Base-by-base conservation (phyloP, 352 stramenopile genomes). In the Pythium folliculosum region DNA sequence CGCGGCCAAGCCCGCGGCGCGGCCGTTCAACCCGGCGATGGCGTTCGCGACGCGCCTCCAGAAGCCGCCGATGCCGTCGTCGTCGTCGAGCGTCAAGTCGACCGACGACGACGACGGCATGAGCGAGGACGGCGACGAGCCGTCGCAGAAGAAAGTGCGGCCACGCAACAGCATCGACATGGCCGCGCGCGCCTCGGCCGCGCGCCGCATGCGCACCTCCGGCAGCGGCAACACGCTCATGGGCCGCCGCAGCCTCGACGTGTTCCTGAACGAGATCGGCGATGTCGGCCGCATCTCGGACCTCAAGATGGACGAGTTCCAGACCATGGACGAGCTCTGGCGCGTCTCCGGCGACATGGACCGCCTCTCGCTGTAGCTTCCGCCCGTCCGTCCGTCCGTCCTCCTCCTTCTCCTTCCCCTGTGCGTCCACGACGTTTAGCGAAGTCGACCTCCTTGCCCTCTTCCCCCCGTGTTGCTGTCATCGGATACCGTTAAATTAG, bases 241-340 rank as follows among this genome's bases (percentile, higher is more conserved):
- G 22, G 80, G 80, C 27, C 84, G 82, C 7, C 80, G 77, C 45
- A 90, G 78, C 56, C 67, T 92, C 21, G 82, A 92, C 37, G 82
- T 89, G 51, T 94, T 94, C 64, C 71, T 94, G 60, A 90, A 90
- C 63, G 82, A 90, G 67, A 91, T 90, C 63, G 83, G 84, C 16
- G 86, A 94, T 58, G 80, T 94, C 21, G 82, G 82, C 2, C 83
- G 86, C 32, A 81, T 94, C 53, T 94, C 86, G 38, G 86, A 94
- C 72, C 79, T 94, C 57, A 94, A 92, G 72, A 90, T 94, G 83
- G 84, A 91, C 61, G 86, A 91, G 56, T 91, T 94, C 64, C 83
- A 91, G 69, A 88, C 79, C 54, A 77, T 94, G 48, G 83, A 92
- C 27, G 84, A 91, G 68, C 74, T 94, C 52, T 94, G 86, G 86